Evolutionary conservation across 768 basidiomycete species (phyloP), one percentile per base, ranked within the genome.

Genomic region (Sistotremastrum niveocremeum): DNA sequence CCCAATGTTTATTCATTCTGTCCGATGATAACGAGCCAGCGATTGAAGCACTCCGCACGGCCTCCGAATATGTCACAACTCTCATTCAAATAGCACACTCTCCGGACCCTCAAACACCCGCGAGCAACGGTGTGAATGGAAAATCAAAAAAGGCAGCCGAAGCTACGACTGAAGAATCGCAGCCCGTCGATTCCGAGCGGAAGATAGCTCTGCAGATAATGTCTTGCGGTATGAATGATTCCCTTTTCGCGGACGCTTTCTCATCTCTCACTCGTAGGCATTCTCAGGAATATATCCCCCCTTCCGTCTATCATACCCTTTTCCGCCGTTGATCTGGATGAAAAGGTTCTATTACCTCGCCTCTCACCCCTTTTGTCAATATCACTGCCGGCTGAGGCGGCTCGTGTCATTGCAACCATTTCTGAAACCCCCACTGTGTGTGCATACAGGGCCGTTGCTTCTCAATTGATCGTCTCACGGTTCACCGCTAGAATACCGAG

Each of bases 1-100:
- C 88, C 0, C 93, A 97, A 57, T 89, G 89, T 56, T 66, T 95
- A 11, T 95, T 94, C 60, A 86, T 94, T 49, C 67, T 97, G 30
- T 87, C 89, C 2, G 89, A 93, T 58, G 93, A 95, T 57, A 97
- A 95, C 51, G 66, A 64, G n/a, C 73, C 81, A 11, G 77, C 80
- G 32, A 77, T 81, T 44, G 59, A 73, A n/a, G 77, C 79, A 46
- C 58, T 93, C 12, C 70, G 77, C 20, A 60, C 70, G 30, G 69
- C 83, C 57, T 72, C 71, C 9, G 66, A 69, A 2, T 83, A 83
- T 54, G 67, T 76, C 42, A 66, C 77, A 5, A 81, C 76, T 55
- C 70, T 91, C 4, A 60, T 86, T 43, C 72, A 76, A 4, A 76
- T 86, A 30, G 70, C 74, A 29, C 73, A 67, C 46, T 55, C 64